phyloP scores from a whole-genome alignment of 2,329 filamentous ascomycete genomes.

The Talaromyces piceae region DNA sequence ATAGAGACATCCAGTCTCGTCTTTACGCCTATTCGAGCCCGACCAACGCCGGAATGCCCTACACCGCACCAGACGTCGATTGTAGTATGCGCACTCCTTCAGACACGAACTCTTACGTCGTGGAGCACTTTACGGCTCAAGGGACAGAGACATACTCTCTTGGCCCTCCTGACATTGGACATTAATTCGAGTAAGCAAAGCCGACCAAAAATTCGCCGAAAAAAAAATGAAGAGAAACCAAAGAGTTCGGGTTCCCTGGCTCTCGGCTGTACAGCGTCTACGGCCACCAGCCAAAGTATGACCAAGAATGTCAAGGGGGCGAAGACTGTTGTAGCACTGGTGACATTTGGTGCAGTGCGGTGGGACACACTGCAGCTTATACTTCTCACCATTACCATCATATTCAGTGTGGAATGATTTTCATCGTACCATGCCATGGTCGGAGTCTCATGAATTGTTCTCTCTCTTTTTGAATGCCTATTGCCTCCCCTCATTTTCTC shows the following conservation, averaged over 20 bases:
- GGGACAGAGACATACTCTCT: neutral
- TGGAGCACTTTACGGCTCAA: neutral
- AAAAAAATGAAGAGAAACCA: neutral
- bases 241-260: neutral
- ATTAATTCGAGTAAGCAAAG: slow-evolving; percentile 4
- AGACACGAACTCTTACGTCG: neutral
- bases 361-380: neutral
- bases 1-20: neutral
- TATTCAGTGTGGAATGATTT: neutral
- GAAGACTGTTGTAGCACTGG: neutral
- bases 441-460: too few relatives aligned
- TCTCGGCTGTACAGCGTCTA: neutral
- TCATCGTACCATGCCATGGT: neutral
- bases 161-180: neutral
- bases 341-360: neutral
- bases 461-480: neutral
- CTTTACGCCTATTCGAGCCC: neutral
- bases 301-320: neutral
- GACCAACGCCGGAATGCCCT: neutral
- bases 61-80: neutral
- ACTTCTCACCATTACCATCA: neutral
- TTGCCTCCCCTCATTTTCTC: neutral
- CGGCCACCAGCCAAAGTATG: neutral
- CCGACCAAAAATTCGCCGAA: neutral
- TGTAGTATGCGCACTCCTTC: neutral